Conservation (phyloP, 305 asterid species). For the Fraxinus floribunda region DNA sequence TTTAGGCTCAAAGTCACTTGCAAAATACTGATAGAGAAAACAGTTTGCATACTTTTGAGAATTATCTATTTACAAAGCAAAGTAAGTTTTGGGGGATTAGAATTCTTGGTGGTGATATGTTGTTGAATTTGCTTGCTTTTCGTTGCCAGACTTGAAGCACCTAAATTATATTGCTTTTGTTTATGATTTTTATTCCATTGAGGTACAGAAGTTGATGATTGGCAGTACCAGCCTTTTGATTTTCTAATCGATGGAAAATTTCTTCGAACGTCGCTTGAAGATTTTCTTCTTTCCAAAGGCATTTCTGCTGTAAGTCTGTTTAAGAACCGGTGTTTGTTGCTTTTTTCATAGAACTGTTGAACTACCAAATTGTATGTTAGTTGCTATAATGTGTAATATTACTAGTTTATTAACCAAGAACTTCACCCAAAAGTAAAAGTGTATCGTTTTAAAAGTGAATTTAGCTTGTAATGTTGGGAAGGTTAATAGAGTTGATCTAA, state of each 20-base stretch:
- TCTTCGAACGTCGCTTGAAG: conserved; percentile 86
- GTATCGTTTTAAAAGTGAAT: neutral
- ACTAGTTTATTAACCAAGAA: neutral
- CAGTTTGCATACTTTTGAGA: neutral
- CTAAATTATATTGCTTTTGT: neutral
- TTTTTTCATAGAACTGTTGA: neutral
- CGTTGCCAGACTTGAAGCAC: neutral
- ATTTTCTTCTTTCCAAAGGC: conserved; percentile 86
- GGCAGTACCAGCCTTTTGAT: conserved; percentile 74
- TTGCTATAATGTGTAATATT: neutral
- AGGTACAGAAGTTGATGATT: conserved; percentile 51
- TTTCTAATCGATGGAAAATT: conserved; percentile 79
- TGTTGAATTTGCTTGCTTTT: neutral
- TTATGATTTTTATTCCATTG: conserved; percentile 7
- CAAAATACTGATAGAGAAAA: neutral
- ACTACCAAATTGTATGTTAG: neutral
- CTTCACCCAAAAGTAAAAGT: neutral
- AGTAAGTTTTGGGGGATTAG: neutral
- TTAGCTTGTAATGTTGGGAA: neutral
- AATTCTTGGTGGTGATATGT: neutral
- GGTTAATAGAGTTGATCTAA: neutral
- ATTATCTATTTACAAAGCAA: neutral
- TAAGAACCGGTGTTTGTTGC: neutral
- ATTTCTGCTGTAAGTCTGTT: conserved; percentile 66
- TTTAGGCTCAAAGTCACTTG: neutral